Evolutionary conservation across 2,329 filamentous ascomycete genomes (phyloP).

Genomic region (Alternaria rosae): DNA sequence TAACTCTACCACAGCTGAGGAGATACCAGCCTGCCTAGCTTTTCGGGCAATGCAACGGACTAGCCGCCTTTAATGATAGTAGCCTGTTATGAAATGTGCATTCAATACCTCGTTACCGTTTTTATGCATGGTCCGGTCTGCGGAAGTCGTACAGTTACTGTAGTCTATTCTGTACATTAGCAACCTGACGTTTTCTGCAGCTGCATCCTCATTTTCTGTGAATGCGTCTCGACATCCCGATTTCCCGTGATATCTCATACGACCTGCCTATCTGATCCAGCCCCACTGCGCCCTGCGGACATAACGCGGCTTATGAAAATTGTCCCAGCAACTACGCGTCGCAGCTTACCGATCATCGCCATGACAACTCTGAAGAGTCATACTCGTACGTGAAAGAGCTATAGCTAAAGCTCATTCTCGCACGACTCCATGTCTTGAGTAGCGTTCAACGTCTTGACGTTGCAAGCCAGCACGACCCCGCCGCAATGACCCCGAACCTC

Average conservation of each 20-base stretch:
- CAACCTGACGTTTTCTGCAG: neutral
- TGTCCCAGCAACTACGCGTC: neutral
- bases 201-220: neutral
- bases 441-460: neutral
- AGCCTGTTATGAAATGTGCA: neutral
- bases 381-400: neutral
- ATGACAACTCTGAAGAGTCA: neutral
- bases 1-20: neutral
- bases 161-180: neutral
- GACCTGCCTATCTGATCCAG: constrained; percentile 4
- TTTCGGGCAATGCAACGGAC: neutral
- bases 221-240: neutral
- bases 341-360: neutral
- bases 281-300: neutral
- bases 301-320: neutral
- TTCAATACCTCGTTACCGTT: neutral
- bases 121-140: neutral
- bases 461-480: neutral
- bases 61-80: neutral
- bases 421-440: neutral
- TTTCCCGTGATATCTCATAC: neutral
- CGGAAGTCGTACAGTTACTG: neutral
- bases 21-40: neutral
- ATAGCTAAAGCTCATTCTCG: neutral
- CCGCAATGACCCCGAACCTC: constrained; percentile 9